Evolutionary conservation across 106 monocot genomes (phyloP).

Genomic region (Phalaenopsis equestris): DNA sequence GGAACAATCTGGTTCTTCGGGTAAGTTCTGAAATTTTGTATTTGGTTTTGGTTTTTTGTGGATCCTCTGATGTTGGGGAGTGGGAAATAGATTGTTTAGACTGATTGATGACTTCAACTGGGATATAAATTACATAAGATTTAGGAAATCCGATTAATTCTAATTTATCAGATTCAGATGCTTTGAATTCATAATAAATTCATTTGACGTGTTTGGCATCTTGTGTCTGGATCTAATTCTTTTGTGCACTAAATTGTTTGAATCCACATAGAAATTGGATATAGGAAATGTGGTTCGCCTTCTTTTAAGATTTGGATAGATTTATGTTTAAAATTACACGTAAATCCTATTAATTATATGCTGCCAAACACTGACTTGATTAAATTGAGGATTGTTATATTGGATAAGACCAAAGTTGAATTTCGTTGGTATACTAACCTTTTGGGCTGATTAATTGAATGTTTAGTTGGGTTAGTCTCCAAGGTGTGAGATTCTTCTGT

Average conservation of each 20-base stretch:
- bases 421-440: not conserved
- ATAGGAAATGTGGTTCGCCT: too few species aligned
- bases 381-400: not conserved
- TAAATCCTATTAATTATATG: too few species aligned
- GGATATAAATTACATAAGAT: too few species aligned
- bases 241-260: too few species aligned
- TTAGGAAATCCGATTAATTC: not conserved
- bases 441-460: not conserved
- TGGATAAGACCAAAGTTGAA: not conserved
- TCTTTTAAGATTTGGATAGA: too few species aligned
- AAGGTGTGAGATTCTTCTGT: not conserved
- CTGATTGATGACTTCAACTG: not conserved
- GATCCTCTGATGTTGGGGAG: not conserved
- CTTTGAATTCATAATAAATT: too few species aligned
- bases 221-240: too few species aligned
- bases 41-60: not conserved
- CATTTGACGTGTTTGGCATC: too few species aligned
- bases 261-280: too few species aligned
- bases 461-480: not conserved
- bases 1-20: constrained; percentile 69
- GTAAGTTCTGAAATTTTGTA: constrained; percentile 6
- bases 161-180: not conserved
- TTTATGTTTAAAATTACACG: too few species aligned
- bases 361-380: not conserved
- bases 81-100: not conserved